Base-by-base conservation (phyloP, 1,284 basidiomycete species). In the Cerrena zonata region DNA sequence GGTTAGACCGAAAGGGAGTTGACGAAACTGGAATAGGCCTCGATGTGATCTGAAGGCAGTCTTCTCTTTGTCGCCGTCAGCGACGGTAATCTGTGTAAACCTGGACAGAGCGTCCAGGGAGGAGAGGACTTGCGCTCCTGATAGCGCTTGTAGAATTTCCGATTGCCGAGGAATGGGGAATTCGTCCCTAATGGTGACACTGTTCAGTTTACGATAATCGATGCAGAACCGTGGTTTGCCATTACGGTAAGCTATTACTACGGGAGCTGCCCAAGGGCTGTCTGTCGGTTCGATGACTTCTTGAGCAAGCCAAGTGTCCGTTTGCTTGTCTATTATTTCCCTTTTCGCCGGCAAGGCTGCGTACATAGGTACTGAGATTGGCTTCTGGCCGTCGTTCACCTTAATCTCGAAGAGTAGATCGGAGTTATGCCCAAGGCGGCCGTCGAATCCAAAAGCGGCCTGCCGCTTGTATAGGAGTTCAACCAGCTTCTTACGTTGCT, bases 21-120 rank as follows among this genome's bases (percentile, higher is more conserved):
- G n/a, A n/a, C 56, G 57, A 55, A 74, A 76, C 53, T 75, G 71
- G 39, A 57, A 71, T 1, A 75, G 56, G 2, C 73, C 74, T 39
- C 57, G 51, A 55, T 74, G 72, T 0, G 68, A 68, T 15, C 67
- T 50, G 65, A 70, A 75, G 0, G 71, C 71, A 0, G 70, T 67
- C 50, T 70, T 71, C 45, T 69, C 62, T 13, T 54, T 56, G 23
- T 65, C 68, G 3, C 66, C 57, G 0, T 57, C 47, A 1, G 47
- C 53, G 19, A 75, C 64, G 11, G 58, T n/a, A n/a, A n/a, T n/a
- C n/a, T n/a, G n/a, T n/a, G n/a, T n/a, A n/a, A n/a, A n/a, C n/a
- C n/a, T n/a, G 58, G 71, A 59, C 4, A 72, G 54, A 0, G 71
- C 70, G 53, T 75, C 71, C 10, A 73, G 53, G 0, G 69, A 62